Evolutionary conservation across 164 flowering plant species (phyloP), one percentile per base, ranked within the genome.

Genomic region (Echeveria elegans): DNA sequence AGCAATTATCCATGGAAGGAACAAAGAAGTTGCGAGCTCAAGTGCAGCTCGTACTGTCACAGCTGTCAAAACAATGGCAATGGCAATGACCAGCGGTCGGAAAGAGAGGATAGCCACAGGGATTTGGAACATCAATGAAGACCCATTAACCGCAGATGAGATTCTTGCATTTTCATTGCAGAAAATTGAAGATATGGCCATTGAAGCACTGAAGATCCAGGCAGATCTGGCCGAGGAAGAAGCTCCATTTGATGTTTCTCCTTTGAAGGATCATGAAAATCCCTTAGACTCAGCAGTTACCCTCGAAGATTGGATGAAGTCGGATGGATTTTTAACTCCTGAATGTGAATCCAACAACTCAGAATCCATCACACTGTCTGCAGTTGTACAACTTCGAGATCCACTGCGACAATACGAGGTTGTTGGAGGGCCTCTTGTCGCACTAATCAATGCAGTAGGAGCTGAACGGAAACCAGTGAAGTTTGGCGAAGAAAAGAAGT

Each of bases 191-290:
- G 77, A 75, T 34, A 82, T 86, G 90, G 80, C 88, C 21, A 47
- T 90, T 52, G 90, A 89, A 64, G 92, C 87, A 50, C 77, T 90
- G 30, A 90, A 82, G 71, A 83, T 94, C 43, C 96, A 90, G 73
- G 97, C 96, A 38, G 95, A 85, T 1, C 80, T 89, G 77, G 79
- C 88, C 1, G 95, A 88, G 58, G 97, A 88, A 69, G 90, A 88
- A n/a, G 86, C 97, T 12, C 98, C 97, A 0, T 90, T 89, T 59
- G 96, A 89, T 24, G 83, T 93, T 26, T 85, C 96, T 41, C 80
- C 97, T 14, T 61, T 80, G 18, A 75, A 72, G 69, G 80, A 76
- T 34, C 70, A 74, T 4, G 65, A 66, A 41, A 72, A 66, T 15
- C 84, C 81, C 24, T 72, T 88, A 36, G 73, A 78, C 45, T 75